Evolutionary conservation across 108 stramenopile genomes (phyloP), one percentile per base, ranked within the genome.

Genomic region (Fragilaria radians): DNA sequence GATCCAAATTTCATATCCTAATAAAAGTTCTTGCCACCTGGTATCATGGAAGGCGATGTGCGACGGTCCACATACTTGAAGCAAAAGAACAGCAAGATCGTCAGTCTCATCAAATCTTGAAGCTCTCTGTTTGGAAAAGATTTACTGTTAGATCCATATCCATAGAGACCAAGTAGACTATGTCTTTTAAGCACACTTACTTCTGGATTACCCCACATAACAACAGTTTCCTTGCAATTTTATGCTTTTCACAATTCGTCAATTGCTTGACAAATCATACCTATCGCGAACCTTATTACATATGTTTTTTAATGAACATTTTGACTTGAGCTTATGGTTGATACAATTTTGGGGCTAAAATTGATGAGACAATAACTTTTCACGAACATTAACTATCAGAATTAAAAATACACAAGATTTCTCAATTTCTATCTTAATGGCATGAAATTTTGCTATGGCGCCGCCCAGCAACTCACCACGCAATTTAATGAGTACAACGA

Each of bases 11-110:
- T 85, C 84, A 46, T 85, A 91, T 24, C 80, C 71, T 22, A 74
- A 64, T 30, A 91, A 48, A 5, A 91, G 48, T 29, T 87, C 79
- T 66, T 85, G 80, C 89, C 89, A 91, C 54, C 83, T 72, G 23
- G 69, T 47, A 61, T 90, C 89, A 7, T 82, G 56, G 67, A 73
- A 87, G 22, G 83, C 79, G 67, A 86, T 68, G 48, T 82, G 83
- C 0, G 76, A 81, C 7, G 89, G 85, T 28, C 83, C 74, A 9
- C 77, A 71, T 23, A 85, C 70, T 76, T 83, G 79, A 45, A 81
- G 71, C 48, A 90, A 54, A n/a, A 80, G 48, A 9, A 52, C 53
- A 5, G 74, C 70, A 1, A 80, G 66, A 31, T 54, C 46, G 57
- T 80, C 79, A 27, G 58, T 58, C 32, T 57, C 64, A 22, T 71